Evolutionary conservation across 2,329 filamentous ascomycete species (phyloP).

Genomic region (Fusarium sp.): DNA sequence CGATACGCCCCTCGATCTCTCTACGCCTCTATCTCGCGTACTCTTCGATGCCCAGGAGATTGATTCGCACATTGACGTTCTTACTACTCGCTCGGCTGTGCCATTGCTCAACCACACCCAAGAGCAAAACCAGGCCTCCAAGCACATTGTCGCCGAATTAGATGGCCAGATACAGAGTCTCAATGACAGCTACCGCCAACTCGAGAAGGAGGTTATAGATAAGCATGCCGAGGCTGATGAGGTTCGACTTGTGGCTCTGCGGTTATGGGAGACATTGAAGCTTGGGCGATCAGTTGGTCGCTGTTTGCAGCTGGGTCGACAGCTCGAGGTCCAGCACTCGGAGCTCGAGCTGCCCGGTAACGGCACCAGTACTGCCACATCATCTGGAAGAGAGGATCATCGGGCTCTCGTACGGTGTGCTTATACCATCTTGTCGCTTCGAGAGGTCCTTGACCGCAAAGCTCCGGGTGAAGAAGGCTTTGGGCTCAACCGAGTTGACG

Average conservation of each 20-base stretch:
- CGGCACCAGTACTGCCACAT: conserved; percentile 24
- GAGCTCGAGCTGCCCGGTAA: conserved; percentile 65
- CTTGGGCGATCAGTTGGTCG: conserved; percentile 83
- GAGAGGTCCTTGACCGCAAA: conserved; percentile 79
- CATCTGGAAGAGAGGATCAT: conserved; percentile 77
- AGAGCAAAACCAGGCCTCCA: conserved; percentile 80
- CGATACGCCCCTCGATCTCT: conserved; percentile 92
- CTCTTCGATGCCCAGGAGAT: conserved; percentile 98
- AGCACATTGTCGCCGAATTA: conserved; percentile 80
- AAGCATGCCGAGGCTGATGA: conserved; percentile 90
- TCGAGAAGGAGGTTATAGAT: conserved; percentile 88
- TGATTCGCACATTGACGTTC: conserved; percentile 92
- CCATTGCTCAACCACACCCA: conserved; percentile 86
- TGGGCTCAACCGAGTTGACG: conserved; percentile 81
- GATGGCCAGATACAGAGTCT: conserved; percentile 85
- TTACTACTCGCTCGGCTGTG: conserved; percentile 88
- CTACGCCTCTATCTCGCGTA: conserved; percentile 92
- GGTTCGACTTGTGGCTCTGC: conserved; percentile 82
- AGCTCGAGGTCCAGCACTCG: conserved; percentile 87
- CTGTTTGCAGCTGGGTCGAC: conserved; percentile 85
- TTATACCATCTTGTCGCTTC: conserved; percentile 82
- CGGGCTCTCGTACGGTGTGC: conserved; percentile 86
- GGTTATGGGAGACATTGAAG: conserved; percentile 85
- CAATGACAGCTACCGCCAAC: conserved; percentile 86
- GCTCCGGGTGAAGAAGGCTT: conserved; percentile 81